Evolutionary conservation across 2,329 filamentous ascomycete genomes (phyloP).

Genomic region (Penicillium sp.): DNA sequence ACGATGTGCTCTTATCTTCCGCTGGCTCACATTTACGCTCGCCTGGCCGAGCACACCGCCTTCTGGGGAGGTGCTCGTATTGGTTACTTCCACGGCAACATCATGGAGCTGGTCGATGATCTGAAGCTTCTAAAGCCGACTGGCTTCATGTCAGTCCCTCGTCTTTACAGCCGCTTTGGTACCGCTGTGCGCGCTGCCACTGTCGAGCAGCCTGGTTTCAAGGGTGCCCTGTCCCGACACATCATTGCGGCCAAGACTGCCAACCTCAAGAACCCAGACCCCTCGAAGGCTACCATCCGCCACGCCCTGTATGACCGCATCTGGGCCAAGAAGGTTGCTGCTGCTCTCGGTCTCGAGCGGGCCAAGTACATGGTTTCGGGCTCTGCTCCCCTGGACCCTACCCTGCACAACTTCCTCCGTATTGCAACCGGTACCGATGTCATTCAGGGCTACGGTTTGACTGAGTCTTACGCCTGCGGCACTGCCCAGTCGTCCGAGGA

Average conservation of each 20-base stretch:
- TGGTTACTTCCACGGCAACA: slow-evolving; percentile 93
- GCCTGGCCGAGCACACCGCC: slow-evolving; percentile 73
- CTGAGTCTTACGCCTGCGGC: slow-evolving; percentile 82
- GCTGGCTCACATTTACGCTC: slow-evolving; percentile 89
- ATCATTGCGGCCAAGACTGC: slow-evolving; percentile 78
- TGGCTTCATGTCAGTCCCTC: slow-evolving; percentile 81
- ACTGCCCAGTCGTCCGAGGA: slow-evolving; percentile 70
- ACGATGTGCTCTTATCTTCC: slow-evolving; percentile 83
- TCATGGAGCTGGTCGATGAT: slow-evolving; percentile 82
- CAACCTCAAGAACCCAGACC: slow-evolving; percentile 66
- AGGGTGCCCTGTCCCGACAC: slow-evolving; percentile 75
- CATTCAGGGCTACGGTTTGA: slow-evolving; percentile 87
- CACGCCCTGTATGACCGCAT: slow-evolving; percentile 61
- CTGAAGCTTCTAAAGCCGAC: slow-evolving; percentile 83
- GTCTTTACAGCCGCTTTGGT: slow-evolving; percentile 88
- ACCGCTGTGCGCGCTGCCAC: slow-evolving; percentile 77
- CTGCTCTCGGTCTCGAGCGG: slow-evolving; percentile 77
- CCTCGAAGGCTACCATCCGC: slow-evolving; percentile 66
- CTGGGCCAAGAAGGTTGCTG: slow-evolving; percentile 83
- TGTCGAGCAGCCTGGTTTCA: slow-evolving; percentile 73
- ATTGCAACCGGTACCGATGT: slow-evolving; percentile 77
- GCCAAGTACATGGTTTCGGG: slow-evolving; percentile 76
- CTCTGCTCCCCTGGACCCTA: slow-evolving; percentile 84
- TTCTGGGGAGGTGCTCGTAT: slow-evolving; percentile 71
- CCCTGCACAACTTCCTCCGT: slow-evolving; percentile 83